Conservation (phyloP, 1,284 basidiomycete genomes). For the Kalmanozyma brasiliensis region DNA sequence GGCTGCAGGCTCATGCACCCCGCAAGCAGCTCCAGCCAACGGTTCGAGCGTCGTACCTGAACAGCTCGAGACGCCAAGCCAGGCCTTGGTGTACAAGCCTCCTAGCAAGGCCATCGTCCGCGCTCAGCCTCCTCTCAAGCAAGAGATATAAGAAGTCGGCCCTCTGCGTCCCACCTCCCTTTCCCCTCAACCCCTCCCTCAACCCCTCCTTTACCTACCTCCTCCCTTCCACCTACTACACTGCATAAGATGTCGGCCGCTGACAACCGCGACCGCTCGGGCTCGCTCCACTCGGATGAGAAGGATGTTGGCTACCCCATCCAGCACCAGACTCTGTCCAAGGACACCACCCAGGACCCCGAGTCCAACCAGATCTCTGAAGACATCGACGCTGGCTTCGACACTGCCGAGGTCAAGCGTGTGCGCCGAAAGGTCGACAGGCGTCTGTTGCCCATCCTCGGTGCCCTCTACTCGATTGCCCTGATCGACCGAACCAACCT, state of each 20-base stretch:
- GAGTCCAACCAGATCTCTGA: conserved; percentile 37
- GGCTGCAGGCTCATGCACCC: conserved; percentile 19
- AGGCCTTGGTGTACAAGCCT: neutral
- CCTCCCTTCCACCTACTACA: neutral
- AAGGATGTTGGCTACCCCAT: conserved; percentile 44
- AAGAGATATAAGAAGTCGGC: conserved; percentile 14
- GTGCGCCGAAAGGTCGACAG: conserved; percentile 65
- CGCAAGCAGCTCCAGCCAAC: conserved; percentile 1
- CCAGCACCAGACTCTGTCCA: conserved; percentile 26
- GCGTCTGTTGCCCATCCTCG: conserved; percentile 68
- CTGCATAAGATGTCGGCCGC: conserved; percentile 18
- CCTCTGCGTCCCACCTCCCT: neutral
- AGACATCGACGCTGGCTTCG: conserved; percentile 54
- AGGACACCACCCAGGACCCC: conserved; percentile 39
- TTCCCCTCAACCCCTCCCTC: conserved; percentile 4
- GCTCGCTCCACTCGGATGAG: conserved; percentile 47
- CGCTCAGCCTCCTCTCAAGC: neutral
- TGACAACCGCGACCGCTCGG: conserved; percentile 34
- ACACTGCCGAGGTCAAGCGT: conserved; percentile 47
- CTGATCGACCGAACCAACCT: conserved; percentile 66
- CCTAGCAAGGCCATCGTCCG: no score
- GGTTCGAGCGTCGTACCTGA: neutral
- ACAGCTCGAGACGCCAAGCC: no score
- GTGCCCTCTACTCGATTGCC: conserved; percentile 66
- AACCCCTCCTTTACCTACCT: neutral